Percentiles rank a stretch among this genome's conserved stretches.
Evolutionary conservation across 441 rosid species (phyloP).

Genomic region (Populus hybrid): DNA sequence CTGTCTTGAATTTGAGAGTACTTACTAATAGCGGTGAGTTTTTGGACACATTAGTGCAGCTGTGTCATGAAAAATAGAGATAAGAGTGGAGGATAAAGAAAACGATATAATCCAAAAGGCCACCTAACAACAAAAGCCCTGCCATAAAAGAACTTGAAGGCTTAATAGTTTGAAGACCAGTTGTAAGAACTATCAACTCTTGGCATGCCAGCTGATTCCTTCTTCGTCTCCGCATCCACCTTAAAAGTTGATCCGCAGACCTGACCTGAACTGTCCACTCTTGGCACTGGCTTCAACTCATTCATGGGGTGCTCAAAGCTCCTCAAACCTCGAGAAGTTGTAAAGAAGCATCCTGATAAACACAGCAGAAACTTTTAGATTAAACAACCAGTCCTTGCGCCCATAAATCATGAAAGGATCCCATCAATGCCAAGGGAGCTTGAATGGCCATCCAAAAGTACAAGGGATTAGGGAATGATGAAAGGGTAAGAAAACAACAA

Average conservation of each 20-base stretch:
- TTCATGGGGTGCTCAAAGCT: slow-evolving; percentile 85
- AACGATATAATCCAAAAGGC: slow-evolving; percentile 19
- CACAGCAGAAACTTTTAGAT: slow-evolving; percentile 7
- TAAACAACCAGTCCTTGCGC: slow-evolving; percentile 12
- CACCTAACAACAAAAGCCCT: slow-evolving; percentile 23
- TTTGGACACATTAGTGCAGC: slow-evolving; percentile 4
- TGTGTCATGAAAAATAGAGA: slow-evolving; percentile 14
- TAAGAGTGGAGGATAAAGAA: slow-evolving; percentile 3
- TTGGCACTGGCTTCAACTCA: slow-evolving; percentile 88
- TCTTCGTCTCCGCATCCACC: slow-evolving; percentile 75
- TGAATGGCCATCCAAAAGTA: background rate
- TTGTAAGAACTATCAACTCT: slow-evolving; percentile 90
- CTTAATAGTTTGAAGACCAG: slow-evolving; percentile 79
- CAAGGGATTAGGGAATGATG: background rate
- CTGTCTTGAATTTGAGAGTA: slow-evolving; percentile 1
- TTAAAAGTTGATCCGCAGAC: slow-evolving; percentile 81
- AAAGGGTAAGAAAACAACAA: background rate
- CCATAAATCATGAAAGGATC: background rate
- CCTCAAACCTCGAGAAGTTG: slow-evolving; percentile 91
- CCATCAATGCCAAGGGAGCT: background rate
- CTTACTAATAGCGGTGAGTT: background rate
- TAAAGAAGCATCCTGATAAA: slow-evolving; percentile 79
- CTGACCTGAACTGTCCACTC: slow-evolving; percentile 93
- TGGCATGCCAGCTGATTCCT: slow-evolving; percentile 67
- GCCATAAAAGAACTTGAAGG: background rate